phyloP scores from a whole-genome alignment of 1,139 yeast genomes.

The Kodamaea derodonti region DNA sequence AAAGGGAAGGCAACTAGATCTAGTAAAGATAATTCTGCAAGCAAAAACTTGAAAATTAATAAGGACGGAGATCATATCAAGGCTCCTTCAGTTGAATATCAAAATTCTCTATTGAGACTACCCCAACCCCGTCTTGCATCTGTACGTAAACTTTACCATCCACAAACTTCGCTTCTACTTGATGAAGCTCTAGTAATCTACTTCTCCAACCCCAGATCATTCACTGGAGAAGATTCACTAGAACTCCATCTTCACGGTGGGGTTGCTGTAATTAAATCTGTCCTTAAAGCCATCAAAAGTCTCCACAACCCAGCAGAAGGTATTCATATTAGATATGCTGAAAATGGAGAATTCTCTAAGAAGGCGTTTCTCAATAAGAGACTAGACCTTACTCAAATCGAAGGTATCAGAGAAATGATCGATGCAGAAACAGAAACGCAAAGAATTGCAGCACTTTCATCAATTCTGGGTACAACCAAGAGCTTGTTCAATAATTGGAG shows the following conservation, averaged over 20 bases:
- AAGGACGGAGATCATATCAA: neutral
- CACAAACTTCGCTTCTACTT: slow-evolving; percentile 38
- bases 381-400: slow-evolving; percentile 75
- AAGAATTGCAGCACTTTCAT: slow-evolving; percentile 66
- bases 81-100: slow-evolving; percentile 16
- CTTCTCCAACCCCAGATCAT: slow-evolving; percentile 75
- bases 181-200: slow-evolving; percentile 76
- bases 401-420: slow-evolving; percentile 83
- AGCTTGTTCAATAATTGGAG: slow-evolving; percentile 64
- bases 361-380: slow-evolving; percentile 77
- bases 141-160: slow-evolving; percentile 50
- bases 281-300: slow-evolving; percentile 56
- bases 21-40: neutral
- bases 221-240: slow-evolving; percentile 87
- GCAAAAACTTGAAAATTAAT: no score
- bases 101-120: slow-evolving; percentile 17
- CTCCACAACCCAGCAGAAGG: slow-evolving; percentile 43
- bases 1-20: neutral
- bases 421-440: slow-evolving; percentile 95
- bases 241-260: slow-evolving; percentile 96
- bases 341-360: slow-evolving; percentile 86
- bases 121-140: slow-evolving; percentile 56
- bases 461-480: slow-evolving; percentile 68
- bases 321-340: slow-evolving; percentile 69
- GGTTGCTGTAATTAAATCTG: slow-evolving; percentile 71